Evolutionary conservation across 2,329 filamentous ascomycete species (phyloP).

Genomic region (Beauveria varroae): DNA sequence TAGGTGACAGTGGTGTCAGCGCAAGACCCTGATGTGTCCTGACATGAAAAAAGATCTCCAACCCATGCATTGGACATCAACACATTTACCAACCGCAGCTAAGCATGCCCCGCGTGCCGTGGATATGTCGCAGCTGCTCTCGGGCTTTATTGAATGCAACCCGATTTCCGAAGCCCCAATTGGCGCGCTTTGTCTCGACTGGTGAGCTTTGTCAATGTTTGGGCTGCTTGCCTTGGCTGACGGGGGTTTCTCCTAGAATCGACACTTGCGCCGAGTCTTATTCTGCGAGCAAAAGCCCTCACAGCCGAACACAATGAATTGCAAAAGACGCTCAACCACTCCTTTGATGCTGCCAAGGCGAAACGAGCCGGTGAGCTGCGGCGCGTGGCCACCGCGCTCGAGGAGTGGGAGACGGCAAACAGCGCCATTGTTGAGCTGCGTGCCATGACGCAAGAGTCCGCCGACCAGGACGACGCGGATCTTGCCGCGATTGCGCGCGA

Average conservation of each 20-base stretch:
- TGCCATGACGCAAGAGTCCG: slow-evolving; percentile 36
- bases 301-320: slow-evolving; percentile 51
- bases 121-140: slow-evolving; percentile 30
- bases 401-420: slow-evolving; percentile 49
- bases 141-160: slow-evolving; percentile 21
- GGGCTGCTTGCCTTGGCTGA: not conserved
- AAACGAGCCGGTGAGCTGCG: slow-evolving; percentile 56
- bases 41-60: not conserved
- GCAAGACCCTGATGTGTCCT: not conserved
- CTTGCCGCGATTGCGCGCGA: slow-evolving; percentile 72
- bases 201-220: slow-evolving; percentile 16
- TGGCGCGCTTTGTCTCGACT: slow-evolving; percentile 26
- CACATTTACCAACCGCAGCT: slow-evolving; percentile 18
- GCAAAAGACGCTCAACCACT: slow-evolving; percentile 39
- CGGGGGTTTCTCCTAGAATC: slow-evolving; percentile 14
- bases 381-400: slow-evolving; percentile 48
- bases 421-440: slow-evolving; percentile 47
- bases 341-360: slow-evolving; percentile 50
- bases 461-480: slow-evolving; percentile 51
- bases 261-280: slow-evolving; percentile 44
- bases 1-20: not conserved
- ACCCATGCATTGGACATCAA: not conserved
- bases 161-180: slow-evolving; percentile 15
- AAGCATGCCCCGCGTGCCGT: slow-evolving; percentile 26
- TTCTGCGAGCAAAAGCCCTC: slow-evolving; percentile 52